These are phyloP conservation scores for Sporothrix luriei DNA, from an alignment of 2,329 filamentous ascomycete genomes.

Conservation along the genomic window DNA sequence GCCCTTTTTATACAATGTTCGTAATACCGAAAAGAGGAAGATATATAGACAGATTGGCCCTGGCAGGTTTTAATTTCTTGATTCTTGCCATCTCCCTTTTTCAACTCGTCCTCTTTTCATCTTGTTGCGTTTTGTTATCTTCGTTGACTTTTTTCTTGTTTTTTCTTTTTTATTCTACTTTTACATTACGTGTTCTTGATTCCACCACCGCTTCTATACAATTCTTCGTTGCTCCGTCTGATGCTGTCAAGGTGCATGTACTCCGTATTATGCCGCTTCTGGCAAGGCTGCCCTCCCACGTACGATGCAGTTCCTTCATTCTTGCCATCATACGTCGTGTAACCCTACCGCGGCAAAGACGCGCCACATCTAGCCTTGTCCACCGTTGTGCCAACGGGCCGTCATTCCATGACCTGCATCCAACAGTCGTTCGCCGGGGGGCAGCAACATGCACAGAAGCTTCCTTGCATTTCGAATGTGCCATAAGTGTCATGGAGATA, in stretches of 20 bases:
- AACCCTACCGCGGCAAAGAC: conserved; percentile 8
- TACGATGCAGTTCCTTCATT: neutral
- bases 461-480: neutral
- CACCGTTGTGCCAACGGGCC: neutral
- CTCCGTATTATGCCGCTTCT: neutral
- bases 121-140: conserved; percentile 16
- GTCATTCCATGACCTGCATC: too few species aligned
- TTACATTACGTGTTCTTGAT: conserved; percentile 6
- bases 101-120: neutral
- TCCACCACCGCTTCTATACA: conserved; percentile 7
- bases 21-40: conserved; percentile 32
- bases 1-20: conserved; percentile 31
- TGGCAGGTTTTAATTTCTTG: neutral
- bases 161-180: conserved; percentile 4
- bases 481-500: neutral
- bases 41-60: conserved; percentile 33
- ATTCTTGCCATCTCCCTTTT: neutral
- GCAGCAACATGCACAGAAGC: neutral
- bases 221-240: neutral
- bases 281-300: conserved; percentile 4
- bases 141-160: conserved; percentile 7
- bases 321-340: conserved; percentile 17
- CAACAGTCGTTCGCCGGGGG: neutral
- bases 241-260: conserved; percentile 8
- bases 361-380: conserved; percentile 15